Base-by-base conservation (phyloP, 2,329 filamentous ascomycete genomes). In the Sclerotinia subarctica region DNA sequence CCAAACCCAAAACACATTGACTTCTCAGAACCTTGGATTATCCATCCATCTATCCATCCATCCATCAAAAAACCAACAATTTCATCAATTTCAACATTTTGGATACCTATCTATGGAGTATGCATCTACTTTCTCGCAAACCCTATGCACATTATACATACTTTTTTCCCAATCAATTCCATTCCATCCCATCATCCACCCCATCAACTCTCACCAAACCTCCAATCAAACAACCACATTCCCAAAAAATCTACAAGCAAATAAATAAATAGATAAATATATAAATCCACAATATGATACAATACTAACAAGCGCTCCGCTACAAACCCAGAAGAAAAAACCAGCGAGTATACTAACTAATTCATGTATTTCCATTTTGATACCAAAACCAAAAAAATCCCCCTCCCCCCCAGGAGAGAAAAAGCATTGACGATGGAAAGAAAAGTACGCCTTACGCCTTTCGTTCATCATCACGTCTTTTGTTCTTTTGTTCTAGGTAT, bases 371-470 rank as follows among this genome's bases (percentile, higher is more conserved):
- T 57, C 21, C 21, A 38, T 24, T 51, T 35, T 49, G 19, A 62
- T 19, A 38, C 57, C 46, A 21, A 5, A 26, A 11, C 32, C 29
- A n/a, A n/a, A n/a, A n/a, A n/a, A n/a, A n/a, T n/a, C n/a, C n/a
- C n/a, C n/a, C n/a, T n/a, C n/a, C n/a, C n/a, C 35, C 6, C 46
- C 32, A 21, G n/a, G 46, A 35, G 10, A 6, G 38, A 51, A 21
- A 38, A 21, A 26, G 13, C 4, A 42, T 5, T 17, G 15, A 42
- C 15, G 38, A 42, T 42, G 38, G 38, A 42, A n/a, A 60, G 35
- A 47, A 47, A 42, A 49, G 51, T 38, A 51, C 46, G 59, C 46
- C 59, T 24, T 63, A 21, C 59, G 59, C 59, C 46, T 60, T 46
- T 21, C 32, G 38, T 26, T 63, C 46, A 35, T 32, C 15, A 38